Conservation (phyloP, 495 filamentous ascomycete genomes). For the Penicillium psychrofluorescens region DNA sequence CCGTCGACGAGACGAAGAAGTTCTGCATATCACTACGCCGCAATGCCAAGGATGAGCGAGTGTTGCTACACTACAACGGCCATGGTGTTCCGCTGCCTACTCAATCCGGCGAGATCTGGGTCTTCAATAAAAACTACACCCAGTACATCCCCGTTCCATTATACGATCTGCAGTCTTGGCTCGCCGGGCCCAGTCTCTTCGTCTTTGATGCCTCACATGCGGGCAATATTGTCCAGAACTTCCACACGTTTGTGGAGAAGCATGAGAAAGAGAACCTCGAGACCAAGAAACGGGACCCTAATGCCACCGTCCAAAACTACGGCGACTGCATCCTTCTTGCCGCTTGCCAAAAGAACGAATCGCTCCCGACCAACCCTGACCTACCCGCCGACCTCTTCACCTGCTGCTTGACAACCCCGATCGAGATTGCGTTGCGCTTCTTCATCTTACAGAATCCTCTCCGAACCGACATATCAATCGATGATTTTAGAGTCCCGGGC, state of each 20-base stretch:
- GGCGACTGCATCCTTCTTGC: slow-evolving; percentile 85
- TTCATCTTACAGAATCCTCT: slow-evolving; percentile 91
- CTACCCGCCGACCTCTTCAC: slow-evolving; percentile 95
- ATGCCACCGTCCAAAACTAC: slow-evolving; percentile 61
- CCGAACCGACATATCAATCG: slow-evolving; percentile 62
- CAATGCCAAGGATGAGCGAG: slow-evolving; percentile 90
- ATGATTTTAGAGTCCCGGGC: slow-evolving; percentile 73
- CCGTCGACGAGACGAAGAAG: slow-evolving; percentile 92
- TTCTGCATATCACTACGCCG: slow-evolving; percentile 83
- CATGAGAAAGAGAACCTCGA: slow-evolving; percentile 82
- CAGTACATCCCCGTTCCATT: slow-evolving; percentile 97
- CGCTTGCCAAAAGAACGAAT: slow-evolving; percentile 81
- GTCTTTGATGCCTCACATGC: slow-evolving; percentile 97
- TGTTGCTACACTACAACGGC: slow-evolving; percentile 96
- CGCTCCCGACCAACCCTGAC: slow-evolving; percentile 91
- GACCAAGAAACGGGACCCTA: slow-evolving; percentile 61
- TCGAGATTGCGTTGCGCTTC: slow-evolving; percentile 92
- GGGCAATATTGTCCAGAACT: slow-evolving; percentile 90
- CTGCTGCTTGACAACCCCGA: slow-evolving; percentile 90
- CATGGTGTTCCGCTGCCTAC: slow-evolving; percentile 98
- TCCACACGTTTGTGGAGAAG: slow-evolving; percentile 88
- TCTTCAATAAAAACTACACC: slow-evolving; percentile 97
- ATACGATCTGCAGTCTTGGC: slow-evolving; percentile 93
- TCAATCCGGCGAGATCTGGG: slow-evolving; percentile 95
- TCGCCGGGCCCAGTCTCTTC: slow-evolving; percentile 89